These are phyloP conservation scores for Alternaria arbusti DNA, from an alignment of 2,329 filamentous ascomycete species.

Conservation along the genomic window DNA sequence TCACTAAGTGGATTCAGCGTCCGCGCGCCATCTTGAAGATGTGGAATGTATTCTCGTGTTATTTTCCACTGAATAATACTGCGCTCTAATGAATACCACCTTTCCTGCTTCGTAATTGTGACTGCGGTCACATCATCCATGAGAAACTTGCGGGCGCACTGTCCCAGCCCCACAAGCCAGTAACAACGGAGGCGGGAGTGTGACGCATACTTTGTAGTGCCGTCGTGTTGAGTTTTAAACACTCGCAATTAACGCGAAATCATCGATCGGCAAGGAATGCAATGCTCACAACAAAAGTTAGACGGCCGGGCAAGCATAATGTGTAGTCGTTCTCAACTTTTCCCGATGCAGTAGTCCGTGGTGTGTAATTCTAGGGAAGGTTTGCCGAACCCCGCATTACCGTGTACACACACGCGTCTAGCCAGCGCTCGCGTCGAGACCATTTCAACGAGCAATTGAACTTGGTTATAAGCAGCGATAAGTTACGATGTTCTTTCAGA, in stretches of 20 bases:
- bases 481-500: not conserved
- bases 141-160: not conserved
- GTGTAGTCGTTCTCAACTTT: not conserved
- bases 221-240: no score
- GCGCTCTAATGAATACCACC: not conserved
- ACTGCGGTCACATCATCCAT: not conserved
- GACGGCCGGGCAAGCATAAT: not conserved
- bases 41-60: not conserved
- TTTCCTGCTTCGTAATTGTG: not conserved
- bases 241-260: no score
- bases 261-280: no score
- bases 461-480: not conserved
- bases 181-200: not conserved
- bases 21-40: not conserved
- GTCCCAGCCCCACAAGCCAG: not conserved
- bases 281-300: accelerated
- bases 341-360: conserved; percentile 8
- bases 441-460: not conserved
- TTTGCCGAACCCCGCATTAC: conserved; percentile 25
- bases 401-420: conserved; percentile 15
- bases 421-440: not conserved
- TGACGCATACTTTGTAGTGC: no score
- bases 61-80: not conserved
- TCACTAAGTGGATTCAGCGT: not conserved
- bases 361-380: conserved; percentile 4